Conservation (phyloP, 805 yeast species). For the Cyberlindnera maritima region DNA sequence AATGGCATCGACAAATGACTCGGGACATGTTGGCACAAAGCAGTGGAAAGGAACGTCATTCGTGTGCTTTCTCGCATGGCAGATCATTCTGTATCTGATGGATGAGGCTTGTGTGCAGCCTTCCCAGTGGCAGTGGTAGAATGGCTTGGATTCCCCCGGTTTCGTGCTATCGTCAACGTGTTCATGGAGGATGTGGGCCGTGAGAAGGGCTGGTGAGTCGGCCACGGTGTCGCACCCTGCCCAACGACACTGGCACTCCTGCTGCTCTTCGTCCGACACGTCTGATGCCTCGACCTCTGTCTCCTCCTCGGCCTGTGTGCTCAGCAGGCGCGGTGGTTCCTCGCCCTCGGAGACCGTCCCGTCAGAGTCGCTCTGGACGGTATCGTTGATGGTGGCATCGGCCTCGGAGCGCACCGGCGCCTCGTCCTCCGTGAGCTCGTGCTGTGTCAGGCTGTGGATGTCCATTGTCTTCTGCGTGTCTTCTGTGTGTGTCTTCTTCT, state of each 20-base stretch:
- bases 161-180: conserved; percentile 12
- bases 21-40: conserved; percentile 62
- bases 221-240: background rate
- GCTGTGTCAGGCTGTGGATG: background rate
- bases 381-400: background rate
- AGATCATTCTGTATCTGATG: conserved; percentile 51
- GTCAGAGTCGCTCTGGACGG: conserved; percentile 5
- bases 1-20: conserved; percentile 55
- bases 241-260: conserved; percentile 18
- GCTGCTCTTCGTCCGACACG: conserved; percentile 5
- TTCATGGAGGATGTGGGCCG: conserved; percentile 8
- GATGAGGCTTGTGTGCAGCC: conserved; percentile 53
- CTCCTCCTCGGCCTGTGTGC: background rate
- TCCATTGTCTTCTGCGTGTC: background rate
- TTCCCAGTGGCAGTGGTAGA: conserved; percentile 52
- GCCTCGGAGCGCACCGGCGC: background rate
- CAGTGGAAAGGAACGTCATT: conserved; percentile 68
- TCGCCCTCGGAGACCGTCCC: conserved; percentile 9
- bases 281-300: conserved; percentile 7
- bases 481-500: background rate
- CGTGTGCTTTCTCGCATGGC: conserved; percentile 65
- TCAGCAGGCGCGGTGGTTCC: too few species aligned
- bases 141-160: background rate
- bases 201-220: conserved; percentile 2
- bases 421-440: conserved; percentile 7